phyloP scores from a whole-genome alignment of 2,329 filamentous ascomycete genomes.

The Fusarium sp. region DNA sequence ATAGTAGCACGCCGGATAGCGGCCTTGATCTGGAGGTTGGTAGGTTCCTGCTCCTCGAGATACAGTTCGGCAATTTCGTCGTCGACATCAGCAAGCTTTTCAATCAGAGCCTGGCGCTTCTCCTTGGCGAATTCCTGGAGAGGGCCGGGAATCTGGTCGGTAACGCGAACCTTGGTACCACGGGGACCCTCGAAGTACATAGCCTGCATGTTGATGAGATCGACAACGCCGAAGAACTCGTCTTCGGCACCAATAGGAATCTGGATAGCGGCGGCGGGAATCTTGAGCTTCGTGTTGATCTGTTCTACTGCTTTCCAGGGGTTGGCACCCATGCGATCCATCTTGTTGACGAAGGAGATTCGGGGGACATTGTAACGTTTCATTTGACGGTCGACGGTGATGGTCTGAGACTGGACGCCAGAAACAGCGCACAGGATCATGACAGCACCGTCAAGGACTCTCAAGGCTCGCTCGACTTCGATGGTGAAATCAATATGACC shows the following conservation, averaged over 20 bases:
- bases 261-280: constrained; percentile 91
- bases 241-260: constrained; percentile 94
- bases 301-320: constrained; percentile 98
- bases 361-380: constrained; percentile 96
- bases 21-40: constrained; percentile 83
- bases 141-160: constrained; percentile 84
- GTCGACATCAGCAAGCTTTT: constrained; percentile 96
- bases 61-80: constrained; percentile 97
- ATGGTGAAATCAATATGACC: constrained; percentile 99
- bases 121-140: constrained; percentile 80
- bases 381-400: constrained; percentile 98
- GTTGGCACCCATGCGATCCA: constrained; percentile 98
- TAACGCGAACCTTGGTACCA: constrained; percentile 79
- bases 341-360: constrained; percentile 98
- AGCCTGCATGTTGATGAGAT: constrained; percentile 90
- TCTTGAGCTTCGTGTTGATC: constrained; percentile 95
- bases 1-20: constrained; percentile 95
- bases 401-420: constrained; percentile 97
- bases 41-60: constrained; percentile 85
- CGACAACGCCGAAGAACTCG: constrained; percentile 90
- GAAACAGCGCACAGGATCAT: constrained; percentile 99
- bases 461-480: constrained; percentile 93
- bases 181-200: constrained; percentile 89
- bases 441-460: constrained; percentile 94
- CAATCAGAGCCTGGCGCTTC: constrained; percentile 86